phyloP scores from a whole-genome alignment of 2,329 filamentous ascomycete genomes.

The Xylariales sp. region DNA sequence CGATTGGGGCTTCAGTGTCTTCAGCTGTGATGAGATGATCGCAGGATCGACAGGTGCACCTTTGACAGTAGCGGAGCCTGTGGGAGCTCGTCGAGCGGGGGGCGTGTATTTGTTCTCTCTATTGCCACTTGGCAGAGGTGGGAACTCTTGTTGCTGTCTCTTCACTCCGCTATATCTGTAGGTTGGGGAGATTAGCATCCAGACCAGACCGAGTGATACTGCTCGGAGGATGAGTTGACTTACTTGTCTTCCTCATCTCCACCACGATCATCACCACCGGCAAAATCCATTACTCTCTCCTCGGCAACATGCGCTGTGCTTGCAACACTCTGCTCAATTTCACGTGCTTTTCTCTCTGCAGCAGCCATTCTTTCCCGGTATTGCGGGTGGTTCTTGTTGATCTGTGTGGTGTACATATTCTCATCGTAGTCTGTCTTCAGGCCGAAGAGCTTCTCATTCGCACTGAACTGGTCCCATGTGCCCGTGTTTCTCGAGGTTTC shows the following conservation, averaged over 20 bases:
- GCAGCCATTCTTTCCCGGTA: slow-evolving; percentile 74
- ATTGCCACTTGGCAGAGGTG: slow-evolving; percentile 49
- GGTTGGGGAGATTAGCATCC: too few species aligned
- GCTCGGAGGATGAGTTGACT: slow-evolving; percentile 19
- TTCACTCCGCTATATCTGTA: slow-evolving; percentile 85
- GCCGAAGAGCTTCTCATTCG: slow-evolving; percentile 84
- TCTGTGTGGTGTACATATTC: slow-evolving; percentile 87
- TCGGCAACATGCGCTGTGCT: slow-evolving; percentile 83
- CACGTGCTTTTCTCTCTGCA: slow-evolving; percentile 79
- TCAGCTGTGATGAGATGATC: slow-evolving; percentile 83
- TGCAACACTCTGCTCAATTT: slow-evolving; percentile 76
- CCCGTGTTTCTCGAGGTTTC: slow-evolving; percentile 50
- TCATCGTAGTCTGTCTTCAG: slow-evolving; percentile 89
- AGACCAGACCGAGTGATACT: slow-evolving; percentile 9
- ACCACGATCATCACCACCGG: slow-evolving; percentile 59
- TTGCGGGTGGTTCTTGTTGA: slow-evolving; percentile 77
- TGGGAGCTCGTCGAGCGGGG: slow-evolving; percentile 78
- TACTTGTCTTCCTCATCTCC: slow-evolving; percentile 93
- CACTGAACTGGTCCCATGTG: slow-evolving; percentile 89
- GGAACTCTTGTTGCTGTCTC: slow-evolving; percentile 68
- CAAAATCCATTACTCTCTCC: slow-evolving; percentile 71
- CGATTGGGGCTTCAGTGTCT: slow-evolving; percentile 37
- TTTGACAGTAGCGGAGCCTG: slow-evolving; percentile 66
- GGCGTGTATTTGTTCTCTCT: slow-evolving; percentile 78
- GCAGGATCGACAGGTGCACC: slow-evolving; percentile 81